Percentiles rank a stretch among this genome's conserved stretches.
Evolutionary conservation across 2,329 filamentous ascomycete species (phyloP).

Genomic region (Talaromyces pinophilus): DNA sequence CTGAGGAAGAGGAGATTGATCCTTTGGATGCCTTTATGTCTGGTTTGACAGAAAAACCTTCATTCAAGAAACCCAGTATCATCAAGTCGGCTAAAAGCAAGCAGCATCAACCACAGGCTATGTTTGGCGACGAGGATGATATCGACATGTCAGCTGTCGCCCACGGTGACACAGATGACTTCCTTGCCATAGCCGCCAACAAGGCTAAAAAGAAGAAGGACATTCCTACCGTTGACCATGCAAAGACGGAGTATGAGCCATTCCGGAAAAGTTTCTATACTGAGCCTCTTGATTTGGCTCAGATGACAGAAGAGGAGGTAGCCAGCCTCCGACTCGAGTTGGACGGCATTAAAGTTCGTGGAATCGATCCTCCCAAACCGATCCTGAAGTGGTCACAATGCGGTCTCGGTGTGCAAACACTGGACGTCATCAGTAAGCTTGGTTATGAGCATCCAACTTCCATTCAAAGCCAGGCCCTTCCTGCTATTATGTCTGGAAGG

Average conservation of each 20-base stretch:
- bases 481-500: slow-evolving; percentile 90
- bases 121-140: slow-evolving; percentile 85
- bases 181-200: slow-evolving; percentile 61
- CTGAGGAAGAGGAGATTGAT: slow-evolving; percentile 69
- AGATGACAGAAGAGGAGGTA: slow-evolving; percentile 82
- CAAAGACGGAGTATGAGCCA: slow-evolving; percentile 78
- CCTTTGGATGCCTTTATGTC: slow-evolving; percentile 98
- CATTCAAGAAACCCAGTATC: slow-evolving; percentile 43
- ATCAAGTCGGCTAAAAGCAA: slow-evolving; percentile 49
- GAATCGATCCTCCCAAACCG: slow-evolving; percentile 84
- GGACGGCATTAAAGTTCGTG: slow-evolving; percentile 91
- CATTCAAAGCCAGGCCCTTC: slow-evolving; percentile 93
- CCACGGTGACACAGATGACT: slow-evolving; percentile 64
- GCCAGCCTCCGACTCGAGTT: slow-evolving; percentile 79
- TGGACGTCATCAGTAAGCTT: slow-evolving; percentile 79
- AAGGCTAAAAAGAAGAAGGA: slow-evolving; percentile 86
- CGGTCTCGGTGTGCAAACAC: slow-evolving; percentile 79
- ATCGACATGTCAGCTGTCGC: slow-evolving; percentile 61
- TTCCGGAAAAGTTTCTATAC: slow-evolving; percentile 96
- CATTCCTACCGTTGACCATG: slow-evolving; percentile 82
- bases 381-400: slow-evolving; percentile 97
- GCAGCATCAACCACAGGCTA: slow-evolving; percentile 72
- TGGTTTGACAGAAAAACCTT: slow-evolving; percentile 57
- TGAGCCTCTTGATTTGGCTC: slow-evolving; percentile 78
- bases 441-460: slow-evolving; percentile 87